A percentile compares a stretch with the other conserved stretches of the same genome.
phyloP scores from a whole-genome alignment of 306 rosid species.

The Rosa chinensis region DNA sequence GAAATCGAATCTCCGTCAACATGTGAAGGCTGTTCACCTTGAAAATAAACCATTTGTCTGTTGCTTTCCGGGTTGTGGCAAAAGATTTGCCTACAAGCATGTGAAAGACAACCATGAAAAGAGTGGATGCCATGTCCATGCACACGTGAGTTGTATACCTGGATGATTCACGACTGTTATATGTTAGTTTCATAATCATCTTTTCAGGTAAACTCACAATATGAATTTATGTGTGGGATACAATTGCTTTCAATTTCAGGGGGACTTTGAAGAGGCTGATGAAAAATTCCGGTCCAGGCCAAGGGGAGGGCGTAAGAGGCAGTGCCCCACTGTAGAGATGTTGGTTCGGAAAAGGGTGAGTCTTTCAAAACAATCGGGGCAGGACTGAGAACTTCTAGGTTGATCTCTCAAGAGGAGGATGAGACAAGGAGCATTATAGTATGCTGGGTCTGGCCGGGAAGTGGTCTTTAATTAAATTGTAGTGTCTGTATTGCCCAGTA shows the following conservation, averaged over 20 bases:
- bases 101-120: slow-evolving; percentile 82
- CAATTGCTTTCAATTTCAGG: slow-evolving; percentile 35
- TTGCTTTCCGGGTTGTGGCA: slow-evolving; percentile 65
- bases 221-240: not conserved
- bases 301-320: slow-evolving; percentile 76
- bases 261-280: slow-evolving; percentile 22
- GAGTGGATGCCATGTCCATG: slow-evolving; percentile 49
- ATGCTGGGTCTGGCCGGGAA: no score
- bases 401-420: no score
- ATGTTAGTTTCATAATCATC: not conserved
- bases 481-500: no score
- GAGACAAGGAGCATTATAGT: no score
- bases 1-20: slow-evolving; percentile 71
- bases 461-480: no score
- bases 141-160: slow-evolving; percentile 43
- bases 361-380: slow-evolving; percentile 47
- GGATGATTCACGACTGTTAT: not conserved
- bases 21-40: slow-evolving; percentile 50
- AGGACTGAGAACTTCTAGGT: not conserved
- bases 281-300: slow-evolving; percentile 67
- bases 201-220: not conserved
- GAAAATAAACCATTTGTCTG: slow-evolving; percentile 56
- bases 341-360: slow-evolving; percentile 69
- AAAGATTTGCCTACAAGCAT: slow-evolving; percentile 85
- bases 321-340: slow-evolving; percentile 65